Conservation (phyloP, 306 rosid genomes). For the Ceratonia siliqua region DNA sequence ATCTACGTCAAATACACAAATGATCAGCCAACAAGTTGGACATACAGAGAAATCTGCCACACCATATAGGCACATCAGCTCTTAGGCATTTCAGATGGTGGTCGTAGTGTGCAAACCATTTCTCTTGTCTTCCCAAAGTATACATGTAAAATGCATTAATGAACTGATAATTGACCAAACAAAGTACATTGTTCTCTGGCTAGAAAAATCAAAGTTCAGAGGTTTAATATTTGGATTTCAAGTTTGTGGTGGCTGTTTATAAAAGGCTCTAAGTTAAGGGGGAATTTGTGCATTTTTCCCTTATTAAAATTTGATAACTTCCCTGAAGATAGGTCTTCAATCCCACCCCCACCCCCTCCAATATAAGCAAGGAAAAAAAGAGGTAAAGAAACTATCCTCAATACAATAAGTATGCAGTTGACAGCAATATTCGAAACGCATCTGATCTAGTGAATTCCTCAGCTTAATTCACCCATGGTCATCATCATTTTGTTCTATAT, state of each 20-base stretch:
- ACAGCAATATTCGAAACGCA: slow-evolving; percentile 26
- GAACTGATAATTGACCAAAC: neutral
- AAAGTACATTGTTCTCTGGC: neutral
- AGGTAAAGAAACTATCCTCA: neutral
- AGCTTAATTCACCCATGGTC: slow-evolving; percentile 95
- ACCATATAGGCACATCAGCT: slow-evolving; percentile 38
- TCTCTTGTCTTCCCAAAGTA: slow-evolving; percentile 97
- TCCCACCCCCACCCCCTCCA: neutral
- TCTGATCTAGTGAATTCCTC: slow-evolving; percentile 96
- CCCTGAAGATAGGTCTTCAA: neutral
- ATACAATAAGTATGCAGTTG: slow-evolving; percentile 1
- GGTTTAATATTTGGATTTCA: too few species aligned
- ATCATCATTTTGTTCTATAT: too few species aligned
- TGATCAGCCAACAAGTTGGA: slow-evolving; percentile 22
- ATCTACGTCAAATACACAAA: slow-evolving; percentile 31
- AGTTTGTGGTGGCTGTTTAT: too few species aligned
- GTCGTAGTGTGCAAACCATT: slow-evolving; percentile 97
- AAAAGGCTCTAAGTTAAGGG: too few species aligned
- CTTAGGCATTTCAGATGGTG: slow-evolving; percentile 87
- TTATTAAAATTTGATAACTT: neutral
- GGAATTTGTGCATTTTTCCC: too few species aligned
- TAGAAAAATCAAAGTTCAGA: slow-evolving; percentile 8
- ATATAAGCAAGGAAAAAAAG: slow-evolving; percentile 2
- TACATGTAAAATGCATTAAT: slow-evolving; percentile 53
- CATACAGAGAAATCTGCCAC: slow-evolving; percentile 16